A percentile compares a stretch with the other conserved stretches of the same genome.
phyloP scores from a whole-genome alignment of 1,139 yeast species.

The Kodamaea ohmeri region DNA sequence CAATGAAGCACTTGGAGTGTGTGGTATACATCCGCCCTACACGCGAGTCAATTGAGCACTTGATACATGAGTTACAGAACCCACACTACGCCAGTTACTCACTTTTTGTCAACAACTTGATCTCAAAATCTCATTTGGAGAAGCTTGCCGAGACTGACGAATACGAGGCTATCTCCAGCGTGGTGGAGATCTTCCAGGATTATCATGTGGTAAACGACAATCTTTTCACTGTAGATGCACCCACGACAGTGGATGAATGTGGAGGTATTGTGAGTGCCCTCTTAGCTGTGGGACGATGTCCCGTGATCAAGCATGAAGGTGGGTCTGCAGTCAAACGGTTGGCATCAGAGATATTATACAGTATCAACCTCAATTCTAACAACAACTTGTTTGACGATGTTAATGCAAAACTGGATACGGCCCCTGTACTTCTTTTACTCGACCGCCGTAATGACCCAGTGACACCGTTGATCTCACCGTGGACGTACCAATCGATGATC shows the following conservation, averaged over 20 bases:
- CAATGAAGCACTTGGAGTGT: constrained; percentile 79
- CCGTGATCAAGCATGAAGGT: constrained; percentile 72
- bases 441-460: constrained; percentile 90
- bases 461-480: constrained; percentile 87
- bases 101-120: constrained; percentile 70
- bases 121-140: constrained; percentile 76
- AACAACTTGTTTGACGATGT: constrained; percentile 67
- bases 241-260: constrained; percentile 34
- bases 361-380: constrained; percentile 55
- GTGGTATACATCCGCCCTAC: constrained; percentile 77
- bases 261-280: constrained; percentile 63
- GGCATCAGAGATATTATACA: constrained; percentile 65
- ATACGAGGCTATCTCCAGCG: constrained; percentile 69
- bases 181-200: constrained; percentile 83
- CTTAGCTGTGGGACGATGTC: constrained; percentile 72
- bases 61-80: constrained; percentile 63
- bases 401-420: constrained; percentile 52
- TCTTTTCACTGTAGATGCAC: constrained; percentile 38
- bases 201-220: constrained; percentile 71
- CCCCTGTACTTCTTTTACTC: constrained; percentile 73
- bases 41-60: constrained; percentile 54
- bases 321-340: constrained; percentile 62
- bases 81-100: constrained; percentile 83
- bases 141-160: constrained; percentile 88
- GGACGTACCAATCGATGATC: constrained; percentile 99